Evolutionary conservation across 805 yeast genomes (phyloP).

Genomic region (Maudiozyma pseudohumilis): DNA sequence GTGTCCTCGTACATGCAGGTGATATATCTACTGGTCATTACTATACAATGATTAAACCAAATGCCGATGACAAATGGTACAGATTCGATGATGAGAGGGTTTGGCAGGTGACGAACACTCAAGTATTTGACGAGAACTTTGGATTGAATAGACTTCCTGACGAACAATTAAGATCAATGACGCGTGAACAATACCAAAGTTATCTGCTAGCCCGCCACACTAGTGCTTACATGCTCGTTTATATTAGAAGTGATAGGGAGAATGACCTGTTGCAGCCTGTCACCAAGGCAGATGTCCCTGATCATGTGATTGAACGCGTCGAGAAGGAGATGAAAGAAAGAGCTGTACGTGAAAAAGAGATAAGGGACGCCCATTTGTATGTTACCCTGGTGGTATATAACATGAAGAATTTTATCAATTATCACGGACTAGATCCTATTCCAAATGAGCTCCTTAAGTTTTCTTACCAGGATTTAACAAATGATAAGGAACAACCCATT

Average conservation of each 20-base stretch:
- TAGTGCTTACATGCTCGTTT: slow-evolving; percentile 95
- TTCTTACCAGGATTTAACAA: slow-evolving; percentile 42
- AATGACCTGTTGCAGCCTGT: slow-evolving; percentile 51
- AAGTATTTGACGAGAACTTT: slow-evolving; percentile 86
- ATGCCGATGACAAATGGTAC: slow-evolving; percentile 61
- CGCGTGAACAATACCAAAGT: slow-evolving; percentile 52
- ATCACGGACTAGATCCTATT: slow-evolving; percentile 55
- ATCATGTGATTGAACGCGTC: slow-evolving; percentile 56
- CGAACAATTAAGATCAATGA: slow-evolving; percentile 39
- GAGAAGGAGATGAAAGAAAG: slow-evolving; percentile 51
- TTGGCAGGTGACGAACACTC: slow-evolving; percentile 71
- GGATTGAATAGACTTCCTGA: slow-evolving; percentile 62
- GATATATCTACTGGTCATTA: slow-evolving; percentile 95
- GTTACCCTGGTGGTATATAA: slow-evolving; percentile 50
- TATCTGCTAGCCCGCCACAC: slow-evolving; percentile 71
- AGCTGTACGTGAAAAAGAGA: slow-evolving; percentile 43
- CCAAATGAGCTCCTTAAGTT: slow-evolving; percentile 44
- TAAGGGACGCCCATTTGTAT: slow-evolving; percentile 63
- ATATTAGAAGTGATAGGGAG: slow-evolving; percentile 56
- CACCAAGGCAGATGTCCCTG: slow-evolving; percentile 49
- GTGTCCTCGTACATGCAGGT: slow-evolving; percentile 93
- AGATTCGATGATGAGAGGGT: slow-evolving; percentile 94
- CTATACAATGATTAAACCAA: slow-evolving; percentile 86
- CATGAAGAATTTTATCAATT: slow-evolving; percentile 42
- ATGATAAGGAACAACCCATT: slow-evolving; percentile 37